These are phyloP conservation scores for Colletotrichum viniferum DNA, from an alignment of 2,329 filamentous ascomycete genomes.

Conservation along the genomic window DNA sequence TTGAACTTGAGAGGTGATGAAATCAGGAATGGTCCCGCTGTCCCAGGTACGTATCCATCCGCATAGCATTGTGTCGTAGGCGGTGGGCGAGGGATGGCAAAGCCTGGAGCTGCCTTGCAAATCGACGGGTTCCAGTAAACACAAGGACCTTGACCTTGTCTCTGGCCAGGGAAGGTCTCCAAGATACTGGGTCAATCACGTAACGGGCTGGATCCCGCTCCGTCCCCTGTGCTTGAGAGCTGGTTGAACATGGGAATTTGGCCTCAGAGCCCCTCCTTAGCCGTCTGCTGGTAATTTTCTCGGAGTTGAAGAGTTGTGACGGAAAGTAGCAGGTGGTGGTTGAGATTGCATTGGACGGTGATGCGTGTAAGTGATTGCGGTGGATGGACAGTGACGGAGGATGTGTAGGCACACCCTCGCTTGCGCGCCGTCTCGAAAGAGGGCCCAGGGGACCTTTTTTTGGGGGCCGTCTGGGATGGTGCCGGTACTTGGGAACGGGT, in stretches of 20 bases:
- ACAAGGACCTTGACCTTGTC: conserved; percentile 3
- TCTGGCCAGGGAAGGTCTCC: conserved; percentile 1
- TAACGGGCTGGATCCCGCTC: conserved; percentile 17
- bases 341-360: neutral
- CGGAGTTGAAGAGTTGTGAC: neutral
- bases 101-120: neutral
- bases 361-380: conserved; percentile 10
- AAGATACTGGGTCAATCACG: conserved; percentile 21
- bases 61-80: neutral
- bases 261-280: neutral
- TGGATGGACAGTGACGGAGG: neutral
- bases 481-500: neutral
- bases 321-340: neutral
- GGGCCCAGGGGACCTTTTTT: neutral
- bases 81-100: neutral
- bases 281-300: neutral
- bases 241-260: neutral
- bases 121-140: neutral
- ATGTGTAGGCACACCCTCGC: neutral
- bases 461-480: neutral
- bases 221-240: conserved; percentile 13
- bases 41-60: neutral
- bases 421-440: neutral
- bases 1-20: conserved; percentile 14
- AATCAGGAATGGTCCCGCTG: neutral